Evolutionary conservation across 139 green algal species (phyloP).

Genomic region (Chlamydomonas applanata): DNA sequence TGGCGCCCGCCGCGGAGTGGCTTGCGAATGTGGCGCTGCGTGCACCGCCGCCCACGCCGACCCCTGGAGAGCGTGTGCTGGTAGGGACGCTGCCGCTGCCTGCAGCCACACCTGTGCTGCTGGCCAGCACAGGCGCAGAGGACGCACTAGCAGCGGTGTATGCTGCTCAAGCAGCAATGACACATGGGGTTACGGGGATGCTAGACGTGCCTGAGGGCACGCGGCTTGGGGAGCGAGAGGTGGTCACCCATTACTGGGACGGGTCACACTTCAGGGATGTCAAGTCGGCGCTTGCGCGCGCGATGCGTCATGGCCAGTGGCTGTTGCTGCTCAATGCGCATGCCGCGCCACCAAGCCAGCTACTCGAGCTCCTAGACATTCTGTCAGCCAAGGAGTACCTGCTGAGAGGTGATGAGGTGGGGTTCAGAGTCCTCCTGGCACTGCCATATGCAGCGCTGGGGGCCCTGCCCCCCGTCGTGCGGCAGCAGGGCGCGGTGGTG

Average conservation of each 20-base stretch:
- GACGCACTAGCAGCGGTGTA: constrained; percentile 20
- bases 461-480: constrained; percentile 18
- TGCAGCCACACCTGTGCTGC: constrained; percentile 13
- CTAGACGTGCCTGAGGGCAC: constrained; percentile 17
- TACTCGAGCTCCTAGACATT: constrained; percentile 21
- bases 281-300: constrained; percentile 3
- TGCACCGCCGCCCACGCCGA: background rate
- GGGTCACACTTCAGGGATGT: background rate
- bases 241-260: constrained; percentile 14
- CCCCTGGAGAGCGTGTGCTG: constrained; percentile 29
- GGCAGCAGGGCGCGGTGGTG: constrained; percentile 9
- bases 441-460: constrained; percentile 13
- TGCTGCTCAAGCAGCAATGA: background rate
- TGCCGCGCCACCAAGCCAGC: background rate
- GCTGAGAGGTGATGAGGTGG: constrained; percentile 11
- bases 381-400: constrained; percentile 22
- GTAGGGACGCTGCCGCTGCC: constrained; percentile 12
- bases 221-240: background rate
- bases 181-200: background rate
- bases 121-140: constrained; percentile 5
- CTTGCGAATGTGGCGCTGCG: constrained; percentile 15
- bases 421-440: constrained; percentile 23
- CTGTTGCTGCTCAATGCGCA: constrained; percentile 24
- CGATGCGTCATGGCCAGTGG: constrained; percentile 16
- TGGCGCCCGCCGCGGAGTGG: constrained; percentile 10